Conservation (phyloP, 805 yeast species). For the Metschnikowia continentalis region DNA sequence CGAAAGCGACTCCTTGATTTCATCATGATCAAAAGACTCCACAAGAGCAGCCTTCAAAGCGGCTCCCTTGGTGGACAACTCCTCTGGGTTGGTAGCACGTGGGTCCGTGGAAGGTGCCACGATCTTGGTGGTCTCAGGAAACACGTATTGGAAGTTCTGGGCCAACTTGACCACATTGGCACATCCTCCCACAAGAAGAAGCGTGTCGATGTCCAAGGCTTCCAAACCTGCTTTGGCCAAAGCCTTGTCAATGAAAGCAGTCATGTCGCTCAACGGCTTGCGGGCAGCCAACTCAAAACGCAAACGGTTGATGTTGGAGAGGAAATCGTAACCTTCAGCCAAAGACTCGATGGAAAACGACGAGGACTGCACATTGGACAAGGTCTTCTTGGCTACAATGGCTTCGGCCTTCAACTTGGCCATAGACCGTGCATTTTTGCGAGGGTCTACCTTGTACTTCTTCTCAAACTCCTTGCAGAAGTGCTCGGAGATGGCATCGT, state of each 20-base stretch:
- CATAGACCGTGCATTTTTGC: constrained; percentile 72
- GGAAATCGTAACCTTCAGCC: constrained; percentile 92
- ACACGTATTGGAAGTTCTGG: constrained; percentile 61
- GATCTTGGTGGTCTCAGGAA: constrained; percentile 76
- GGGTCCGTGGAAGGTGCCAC: constrained; percentile 69
- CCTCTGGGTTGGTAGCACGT: constrained; percentile 83
- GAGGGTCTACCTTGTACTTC: constrained; percentile 77
- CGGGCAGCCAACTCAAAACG: constrained; percentile 87
- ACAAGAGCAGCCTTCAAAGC: constrained; percentile 91
- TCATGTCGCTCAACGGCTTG: constrained; percentile 69
- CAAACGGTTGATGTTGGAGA: constrained; percentile 87
- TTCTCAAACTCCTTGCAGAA: constrained; percentile 94
- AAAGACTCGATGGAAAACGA: constrained; percentile 92
- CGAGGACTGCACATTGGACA: constrained; percentile 83
- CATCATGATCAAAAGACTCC: constrained; percentile 79
- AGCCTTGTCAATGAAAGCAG: constrained; percentile 67
- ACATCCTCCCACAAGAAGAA: constrained; percentile 88
- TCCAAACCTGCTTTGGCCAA: constrained; percentile 83
- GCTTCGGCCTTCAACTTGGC: constrained; percentile 87
- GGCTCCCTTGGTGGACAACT: constrained; percentile 88
- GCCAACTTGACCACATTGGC: constrained; percentile 92
- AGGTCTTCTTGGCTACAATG: constrained; percentile 81
- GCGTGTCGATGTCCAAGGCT: constrained; percentile 82
- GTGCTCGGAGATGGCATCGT: constrained; percentile 70
- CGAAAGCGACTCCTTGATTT: constrained; percentile 72